Evolutionary conservation across 208 protist species (phyloP), one percentile per base, ranked within the genome.

Genomic region (Eutreptiella sp.): DNA sequence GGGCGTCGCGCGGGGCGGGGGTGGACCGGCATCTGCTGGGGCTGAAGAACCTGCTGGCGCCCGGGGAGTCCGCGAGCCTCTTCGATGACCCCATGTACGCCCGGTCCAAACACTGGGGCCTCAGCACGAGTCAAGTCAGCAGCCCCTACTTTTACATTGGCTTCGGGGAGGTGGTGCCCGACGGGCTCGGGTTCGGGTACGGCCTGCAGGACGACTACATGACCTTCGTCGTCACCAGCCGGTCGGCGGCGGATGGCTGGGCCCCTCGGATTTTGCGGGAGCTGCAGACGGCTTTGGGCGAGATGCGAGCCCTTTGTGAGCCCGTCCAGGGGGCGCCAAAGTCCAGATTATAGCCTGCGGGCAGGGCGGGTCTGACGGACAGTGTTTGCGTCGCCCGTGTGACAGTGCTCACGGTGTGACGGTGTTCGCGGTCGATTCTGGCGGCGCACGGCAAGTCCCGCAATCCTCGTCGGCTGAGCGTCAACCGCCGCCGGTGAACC

Each of bases 151-250:
- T 67, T 60, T 38, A 24, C 5, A 65, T 34, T 34, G 62, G 62
- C 11, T 67, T 67, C 27, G 58, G 62, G 4, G 59, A 41, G 32
- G 62, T 67, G 7, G 47, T 57, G 7, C 41, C 47, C 5, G 33
- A 67, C 62, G 62, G 62, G 11, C 69, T 54, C 34, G 62, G 62
- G 7, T 23, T 67, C 5, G 57, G 62, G n/a, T 67, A 67, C 63
- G 11, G n/a, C 4, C 38, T 68, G 19, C 9, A 70, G 31, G 47
- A 50, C 5, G 38, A 67, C 38, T 26, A 64, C 9, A 11, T 67
- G 4, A 9, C 9, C 19, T 65, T 67, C 61, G 53, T n/a, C 62
- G 5, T 73, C 28, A 62, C 58, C 7, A 21, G 53, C 46, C 55
- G 5, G 16, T 7, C 16, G 38, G 5, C 5, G 5, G 26, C 9